Conservation (phyloP, 257 asterid genomes). For the Capsicum pubescens region DNA sequence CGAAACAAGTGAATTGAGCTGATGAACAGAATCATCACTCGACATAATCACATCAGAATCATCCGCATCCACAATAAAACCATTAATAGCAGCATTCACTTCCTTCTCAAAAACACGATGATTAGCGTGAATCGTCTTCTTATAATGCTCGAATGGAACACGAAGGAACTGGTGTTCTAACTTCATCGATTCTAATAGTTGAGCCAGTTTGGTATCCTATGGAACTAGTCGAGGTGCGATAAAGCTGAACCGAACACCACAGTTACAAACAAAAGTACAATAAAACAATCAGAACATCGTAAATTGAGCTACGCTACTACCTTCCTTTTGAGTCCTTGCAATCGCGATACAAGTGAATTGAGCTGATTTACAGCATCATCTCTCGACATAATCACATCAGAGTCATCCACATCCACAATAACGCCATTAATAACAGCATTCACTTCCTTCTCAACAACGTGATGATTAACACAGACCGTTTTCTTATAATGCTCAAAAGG, state of each 20-base stretch:
- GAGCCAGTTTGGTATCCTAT: too few relatives aligned
- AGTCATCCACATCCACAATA: constrained; percentile 9
- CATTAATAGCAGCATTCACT: constrained; percentile 70
- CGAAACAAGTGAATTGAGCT: too few relatives aligned
- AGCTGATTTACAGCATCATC: constrained; percentile 58
- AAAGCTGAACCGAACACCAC: too few relatives aligned
- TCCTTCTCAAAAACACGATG: constrained; percentile 93
- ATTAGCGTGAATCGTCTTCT: constrained; percentile 91
- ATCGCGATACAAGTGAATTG: constrained; percentile 45
- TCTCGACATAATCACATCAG: constrained; percentile 31
- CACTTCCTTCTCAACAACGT: too few relatives aligned
- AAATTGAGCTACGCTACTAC: constrained; percentile 37
- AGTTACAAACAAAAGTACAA: too few relatives aligned
- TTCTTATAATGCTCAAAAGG: too few relatives aligned
- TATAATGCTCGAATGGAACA: constrained; percentile 95
- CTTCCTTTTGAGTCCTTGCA: constrained; percentile 97
- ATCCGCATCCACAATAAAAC: too few relatives aligned
- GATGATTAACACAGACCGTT: too few relatives aligned
- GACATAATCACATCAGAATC: too few relatives aligned
- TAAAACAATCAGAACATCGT: background rate
- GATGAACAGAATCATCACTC: too few relatives aligned
- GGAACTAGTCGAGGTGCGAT: too few relatives aligned
- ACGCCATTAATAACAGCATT: too few relatives aligned
- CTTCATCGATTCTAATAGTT: constrained; percentile 63
- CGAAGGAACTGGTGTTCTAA: constrained; percentile 95